A percentile compares a stretch with the other conserved stretches of the same genome.
phyloP scores from a whole-genome alignment of 148 eudicot genomes.

The Fagopyrum tataricum region DNA sequence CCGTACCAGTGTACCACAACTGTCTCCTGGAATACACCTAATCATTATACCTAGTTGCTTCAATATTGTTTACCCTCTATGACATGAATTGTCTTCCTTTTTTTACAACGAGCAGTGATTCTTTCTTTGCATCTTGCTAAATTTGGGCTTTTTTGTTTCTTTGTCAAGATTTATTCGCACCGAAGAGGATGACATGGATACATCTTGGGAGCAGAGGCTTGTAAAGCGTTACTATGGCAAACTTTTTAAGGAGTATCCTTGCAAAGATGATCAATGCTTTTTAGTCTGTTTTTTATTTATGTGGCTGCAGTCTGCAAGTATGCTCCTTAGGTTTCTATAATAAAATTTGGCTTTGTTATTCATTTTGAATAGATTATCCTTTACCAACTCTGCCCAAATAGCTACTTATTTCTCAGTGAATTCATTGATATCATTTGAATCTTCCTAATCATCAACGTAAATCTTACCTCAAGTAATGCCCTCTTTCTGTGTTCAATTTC shows the following conservation, averaged over 20 bases:
- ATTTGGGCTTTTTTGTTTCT: background rate
- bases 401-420: background rate
- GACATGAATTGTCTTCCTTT: too few relatives aligned
- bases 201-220: constrained; percentile 91
- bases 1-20: background rate
- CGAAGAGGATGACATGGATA: constrained; percentile 83
- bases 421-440: background rate
- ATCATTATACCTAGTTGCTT: background rate
- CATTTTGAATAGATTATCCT: background rate
- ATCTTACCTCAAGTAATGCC: background rate
- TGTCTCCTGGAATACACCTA: background rate
- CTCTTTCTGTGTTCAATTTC: too few relatives aligned
- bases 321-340: background rate
- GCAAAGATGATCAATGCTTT: constrained; percentile 6
- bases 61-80: background rate
- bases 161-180: constrained; percentile 67
- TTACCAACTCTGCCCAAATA: background rate
- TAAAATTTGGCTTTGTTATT: background rate
- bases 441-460: background rate
- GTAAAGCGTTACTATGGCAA: constrained; percentile 95
- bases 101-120: background rate
- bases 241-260: constrained; percentile 99
- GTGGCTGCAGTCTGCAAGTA: background rate
- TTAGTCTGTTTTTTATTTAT: background rate
- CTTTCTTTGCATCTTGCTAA: background rate